Evolutionary conservation across 768 basidiomycete genomes (phyloP), one percentile per base, ranked within the genome.

Genomic region (Pholiota conissans): DNA sequence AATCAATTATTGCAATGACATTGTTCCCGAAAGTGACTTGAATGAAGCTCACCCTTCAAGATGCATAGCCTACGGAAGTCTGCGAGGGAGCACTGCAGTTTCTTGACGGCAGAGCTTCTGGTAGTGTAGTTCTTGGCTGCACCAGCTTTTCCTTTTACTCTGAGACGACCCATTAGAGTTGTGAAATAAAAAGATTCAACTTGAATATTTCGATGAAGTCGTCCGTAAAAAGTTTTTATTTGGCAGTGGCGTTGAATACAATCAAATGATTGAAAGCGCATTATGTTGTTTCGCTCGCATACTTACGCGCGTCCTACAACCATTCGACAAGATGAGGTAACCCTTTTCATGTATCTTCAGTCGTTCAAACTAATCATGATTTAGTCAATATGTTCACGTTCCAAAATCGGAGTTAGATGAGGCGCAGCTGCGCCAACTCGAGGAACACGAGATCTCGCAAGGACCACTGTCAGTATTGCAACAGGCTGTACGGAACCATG

Each of bases 361-460:
- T 10, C 40, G 47, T 55, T n/a, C 55, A 30, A n/a, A 49, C 60
- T 59, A n/a, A 66, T 49, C 16, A 20, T 39, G 39, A 48, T 59
- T 57, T 68, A 98, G 95, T 81, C 95, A 98, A 84, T 97, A 95
- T 78, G 91, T 93, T 60, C 92, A 95, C 72, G 89, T 95, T 57
- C 92, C 95, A 55, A 97, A 95, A 72, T 97, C 95, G 39, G 97
- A 98, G 78, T 82, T 98, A 56, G 95, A 98, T 71, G 97, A 98
- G 73, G 92, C 93, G 9, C 95, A 98, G 76, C 81, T 98, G 49
- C 90, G 94, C 56, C 91, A 94, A 67, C 79, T 99, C 59, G 96
- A 98, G 74, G 97, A 99, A 73, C 95, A 97, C 70, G 95, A 98
- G 76, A 97, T 98, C 74, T 94, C 92, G 57, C 95, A 98, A 74